Evolutionary conservation across 2,329 filamentous ascomycete genomes (phyloP).

Genomic region (Aspergillus felis): DNA sequence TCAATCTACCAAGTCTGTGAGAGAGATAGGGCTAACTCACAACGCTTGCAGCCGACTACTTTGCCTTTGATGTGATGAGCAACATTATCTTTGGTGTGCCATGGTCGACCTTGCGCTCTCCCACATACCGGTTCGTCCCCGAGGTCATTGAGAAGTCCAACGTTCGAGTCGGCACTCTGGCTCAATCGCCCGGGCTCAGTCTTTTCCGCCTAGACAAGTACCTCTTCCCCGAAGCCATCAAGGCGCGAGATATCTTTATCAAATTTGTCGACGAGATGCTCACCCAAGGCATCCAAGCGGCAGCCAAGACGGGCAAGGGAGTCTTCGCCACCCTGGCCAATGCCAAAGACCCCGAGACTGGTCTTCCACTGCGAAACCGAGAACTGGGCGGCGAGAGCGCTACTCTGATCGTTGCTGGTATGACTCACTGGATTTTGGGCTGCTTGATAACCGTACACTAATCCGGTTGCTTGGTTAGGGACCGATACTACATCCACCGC

Average conservation of each 20-base stretch:
- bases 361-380: slow-evolving; percentile 46
- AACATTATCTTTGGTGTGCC: slow-evolving; percentile 21
- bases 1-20: neutral
- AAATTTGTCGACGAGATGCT: slow-evolving; percentile 17
- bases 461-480: slow-evolving; percentile 10
- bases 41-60: slow-evolving; percentile 30
- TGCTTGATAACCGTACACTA: neutral
- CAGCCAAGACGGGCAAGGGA: slow-evolving; percentile 38
- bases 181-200: no score
- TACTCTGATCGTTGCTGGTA: slow-evolving; percentile 47
- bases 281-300: slow-evolving; percentile 17
- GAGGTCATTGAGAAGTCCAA: slow-evolving; percentile 17
- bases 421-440: neutral
- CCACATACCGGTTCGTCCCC: slow-evolving; percentile 8
- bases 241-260: slow-evolving; percentile 41
- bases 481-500: slow-evolving; percentile 41
- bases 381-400: slow-evolving; percentile 50
- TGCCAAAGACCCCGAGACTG: slow-evolving; percentile 45
- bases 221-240: slow-evolving; percentile 21
- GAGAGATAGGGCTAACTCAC: neutral
- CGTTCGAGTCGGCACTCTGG: slow-evolving; percentile 4
- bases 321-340: slow-evolving; percentile 48
- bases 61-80: slow-evolving; percentile 50
- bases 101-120: slow-evolving; percentile 8
- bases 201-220: no score